Evolutionary conservation across 106 monocot genomes (phyloP).

Genomic region (Apostasia ramifera): DNA sequence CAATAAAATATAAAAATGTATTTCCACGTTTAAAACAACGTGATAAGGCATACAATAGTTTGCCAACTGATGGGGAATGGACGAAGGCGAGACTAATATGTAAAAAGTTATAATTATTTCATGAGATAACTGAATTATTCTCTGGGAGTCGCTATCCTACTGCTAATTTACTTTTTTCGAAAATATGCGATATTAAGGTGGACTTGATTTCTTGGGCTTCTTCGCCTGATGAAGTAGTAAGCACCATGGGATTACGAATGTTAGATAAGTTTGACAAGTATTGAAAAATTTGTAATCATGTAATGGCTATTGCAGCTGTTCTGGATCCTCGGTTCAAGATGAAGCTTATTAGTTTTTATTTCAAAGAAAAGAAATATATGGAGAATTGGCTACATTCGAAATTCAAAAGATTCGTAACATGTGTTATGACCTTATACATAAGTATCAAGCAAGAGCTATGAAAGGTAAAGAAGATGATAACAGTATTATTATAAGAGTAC

Average conservation of each 20-base stretch:
- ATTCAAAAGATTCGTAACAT: constrained; percentile 46
- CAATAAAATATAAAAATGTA: constrained; percentile 43
- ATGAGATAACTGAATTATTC: constrained; percentile 39
- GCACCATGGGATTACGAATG: constrained; percentile 36
- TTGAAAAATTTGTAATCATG: constrained; percentile 51
- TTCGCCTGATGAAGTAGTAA: neutral
- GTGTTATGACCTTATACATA: constrained; percentile 41
- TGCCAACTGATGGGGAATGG: constrained; percentile 23
- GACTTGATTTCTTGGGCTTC: too few species aligned
- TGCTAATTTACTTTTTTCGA: too few species aligned
- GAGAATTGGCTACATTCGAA: constrained; percentile 34
- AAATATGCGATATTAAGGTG: too few species aligned
- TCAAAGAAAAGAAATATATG: constrained; percentile 41
- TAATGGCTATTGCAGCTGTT: constrained; percentile 17
- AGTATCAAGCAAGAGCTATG: constrained; percentile 24
- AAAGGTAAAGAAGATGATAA: too few species aligned
- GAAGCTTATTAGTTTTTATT: constrained; percentile 22
- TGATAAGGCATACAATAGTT: constrained; percentile 20
- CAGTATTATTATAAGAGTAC: too few species aligned
- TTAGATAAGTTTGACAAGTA: constrained; percentile 63
- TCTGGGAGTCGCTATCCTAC: constrained; percentile 1
- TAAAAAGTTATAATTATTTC: constrained; percentile 41
- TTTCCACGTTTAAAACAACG: constrained; percentile 32
- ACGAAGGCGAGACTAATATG: constrained; percentile 35
- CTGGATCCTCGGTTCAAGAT: constrained; percentile 24